Percentiles rank a stretch among this genome's conserved stretches.
Conservation (phyloP, 169 alveolate genomes). For the Plasmodium knowlesi region DNA sequence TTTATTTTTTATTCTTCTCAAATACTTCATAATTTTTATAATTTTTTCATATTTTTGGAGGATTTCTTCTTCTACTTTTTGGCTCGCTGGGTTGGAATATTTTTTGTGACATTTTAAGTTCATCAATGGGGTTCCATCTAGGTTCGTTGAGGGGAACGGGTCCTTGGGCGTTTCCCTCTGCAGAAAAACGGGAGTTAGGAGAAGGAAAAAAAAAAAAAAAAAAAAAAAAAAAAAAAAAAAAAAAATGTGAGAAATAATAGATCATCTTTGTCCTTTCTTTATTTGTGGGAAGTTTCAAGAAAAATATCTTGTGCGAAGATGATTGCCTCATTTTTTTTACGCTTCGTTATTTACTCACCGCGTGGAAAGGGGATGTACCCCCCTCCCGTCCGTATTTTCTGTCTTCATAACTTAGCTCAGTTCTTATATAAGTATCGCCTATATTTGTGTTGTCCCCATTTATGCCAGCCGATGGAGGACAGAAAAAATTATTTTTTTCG, state of each 20-base stretch:
- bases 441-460: not conserved
- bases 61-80: slow-evolving; percentile 51
- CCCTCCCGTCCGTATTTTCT: not conserved
- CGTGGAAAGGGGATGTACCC: not conserved
- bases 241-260: not conserved
- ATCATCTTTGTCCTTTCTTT: not conserved
- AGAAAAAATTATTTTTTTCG: not conserved
- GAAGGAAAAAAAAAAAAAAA: not conserved
- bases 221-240: not conserved
- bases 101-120: slow-evolving; percentile 3
- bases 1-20: slow-evolving; percentile 39
- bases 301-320: not conserved
- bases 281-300: not conserved
- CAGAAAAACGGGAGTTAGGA: not conserved
- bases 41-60: slow-evolving; percentile 66
- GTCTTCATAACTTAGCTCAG: not conserved
- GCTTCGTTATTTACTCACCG: not conserved
- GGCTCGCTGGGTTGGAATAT: not conserved
- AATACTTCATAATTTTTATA: slow-evolving; percentile 58
- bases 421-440: not conserved
- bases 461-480: not conserved
- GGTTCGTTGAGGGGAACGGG: not conserved
- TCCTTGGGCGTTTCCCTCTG: not conserved
- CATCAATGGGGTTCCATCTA: not conserved
- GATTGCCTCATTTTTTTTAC: not conserved